phyloP scores from a whole-genome alignment of 2,329 filamentous ascomycete species.

The Ramichloridium luteum region DNA sequence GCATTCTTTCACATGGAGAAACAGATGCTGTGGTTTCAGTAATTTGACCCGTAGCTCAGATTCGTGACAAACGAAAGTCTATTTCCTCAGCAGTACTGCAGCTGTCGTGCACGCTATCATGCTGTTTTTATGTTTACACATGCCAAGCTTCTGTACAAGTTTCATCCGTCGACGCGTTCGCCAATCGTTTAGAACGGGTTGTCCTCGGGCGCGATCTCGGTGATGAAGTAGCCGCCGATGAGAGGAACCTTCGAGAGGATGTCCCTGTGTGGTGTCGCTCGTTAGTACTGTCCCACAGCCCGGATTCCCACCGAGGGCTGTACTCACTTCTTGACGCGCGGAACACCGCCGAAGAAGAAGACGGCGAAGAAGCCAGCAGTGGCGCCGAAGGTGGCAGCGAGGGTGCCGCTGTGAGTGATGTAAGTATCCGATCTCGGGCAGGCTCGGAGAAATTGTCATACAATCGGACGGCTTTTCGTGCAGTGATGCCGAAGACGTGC shows the following conservation, averaged over 20 bases:
- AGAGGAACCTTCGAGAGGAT: constrained; percentile 45
- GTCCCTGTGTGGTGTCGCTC: constrained; percentile 7
- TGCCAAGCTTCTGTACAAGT: background rate
- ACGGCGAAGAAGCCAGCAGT: constrained; percentile 46
- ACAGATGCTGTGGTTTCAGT: too few species aligned
- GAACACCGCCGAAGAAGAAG: constrained; percentile 55
- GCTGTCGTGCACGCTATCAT: too few species aligned
- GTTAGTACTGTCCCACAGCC: background rate
- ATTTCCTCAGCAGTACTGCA: too few species aligned
- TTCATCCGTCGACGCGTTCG: background rate
- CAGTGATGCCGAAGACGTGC: constrained; percentile 40
- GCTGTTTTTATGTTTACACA: constrained; percentile 1
- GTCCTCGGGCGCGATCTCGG: constrained; percentile 50
- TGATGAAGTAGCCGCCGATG: constrained; percentile 44
- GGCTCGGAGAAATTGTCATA: constrained; percentile 3
- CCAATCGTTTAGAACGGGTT: constrained; percentile 40
- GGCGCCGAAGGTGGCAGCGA: constrained; percentile 45
- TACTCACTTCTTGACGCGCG: constrained; percentile 8
- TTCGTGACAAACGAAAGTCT: constrained; percentile 1
- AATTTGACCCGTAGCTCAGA: too few species aligned
- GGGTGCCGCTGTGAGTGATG: constrained; percentile 22
- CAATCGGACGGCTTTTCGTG: constrained; percentile 31
- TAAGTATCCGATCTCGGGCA: background rate
- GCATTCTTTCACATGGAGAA: too few species aligned
- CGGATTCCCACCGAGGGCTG: background rate